Base-by-base conservation (phyloP, 768 basidiomycete genomes). In the Xerocomellus amylosporus region DNA sequence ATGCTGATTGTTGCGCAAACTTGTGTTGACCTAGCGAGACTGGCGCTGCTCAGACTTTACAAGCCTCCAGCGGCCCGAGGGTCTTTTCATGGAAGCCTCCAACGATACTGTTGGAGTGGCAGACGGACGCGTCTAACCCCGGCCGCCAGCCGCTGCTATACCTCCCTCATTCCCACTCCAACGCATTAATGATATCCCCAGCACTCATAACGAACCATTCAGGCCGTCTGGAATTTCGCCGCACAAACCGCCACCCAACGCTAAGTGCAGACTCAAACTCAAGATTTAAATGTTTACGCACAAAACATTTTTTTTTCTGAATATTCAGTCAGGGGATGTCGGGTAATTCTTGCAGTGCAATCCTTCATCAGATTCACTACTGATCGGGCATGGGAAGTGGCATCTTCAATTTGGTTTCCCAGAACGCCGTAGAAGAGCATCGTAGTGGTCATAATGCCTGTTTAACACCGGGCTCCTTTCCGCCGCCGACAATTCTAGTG, bases 11-110 rank as follows among this genome's bases (percentile, higher is more conserved):
- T 55, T 57, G 34, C 46, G 20, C 46, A 49, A 64, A 66, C 59
- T 52, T 63, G 24, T 69, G 57, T 56, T 59, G 44, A 34, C 41
- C 51, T 59, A 50, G 39, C 49, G 22, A 59, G 41, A 47, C 22
- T 37, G 36, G 43, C 24, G 40, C 31, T 58, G 44, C 54, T 64
- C 62, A 72, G 70, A 59, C 69, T 72, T 62, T 70, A 52, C 68
- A 60, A 64, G 31, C 33, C 56, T 46, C 24, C 24, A 24, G 24
- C 48, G 17, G 22, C 39, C 57, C 24, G 59, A 63, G 58, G 41
- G 34, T 56, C 55, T 49, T 47, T 54, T 39, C 42, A 17, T 20
- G 24, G 58, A 60, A 60, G 49, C 31, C 47, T 26, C 53, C 42
- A 38, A 41, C 13, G 26, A 57, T 14, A 54, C 49, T 38, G 53